Base-by-base conservation (phyloP, 306 rosid species). In the Prunus armeniaca region DNA sequence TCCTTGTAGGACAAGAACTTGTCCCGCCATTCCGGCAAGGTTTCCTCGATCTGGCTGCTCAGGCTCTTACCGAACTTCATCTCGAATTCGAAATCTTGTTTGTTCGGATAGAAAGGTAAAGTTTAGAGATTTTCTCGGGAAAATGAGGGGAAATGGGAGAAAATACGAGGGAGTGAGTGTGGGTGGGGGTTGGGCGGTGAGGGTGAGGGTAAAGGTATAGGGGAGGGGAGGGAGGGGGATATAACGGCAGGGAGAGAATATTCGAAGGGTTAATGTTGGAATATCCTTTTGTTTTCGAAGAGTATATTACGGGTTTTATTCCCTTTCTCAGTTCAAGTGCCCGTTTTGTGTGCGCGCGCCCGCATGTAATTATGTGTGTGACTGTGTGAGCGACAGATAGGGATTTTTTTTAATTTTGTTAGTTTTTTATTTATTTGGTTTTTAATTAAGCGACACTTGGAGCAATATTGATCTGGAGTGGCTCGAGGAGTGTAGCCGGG, bases 21-120 rank as follows among this genome's bases (percentile, higher is more conserved):
- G 83, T 93, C 98, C 47, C 97, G 93, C 98, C 98, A 93, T 84
- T 93, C 93, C 12, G 98, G 97, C 22, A 91, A 65, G 27, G 98
- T 89, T 83, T 91, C 93, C 67, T 91, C 98, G 85, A 93, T 93
- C 90, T 93, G 98, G 79, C 60, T 86, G 74, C 96, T 89, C 9
- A 93, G 86, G 76, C 98, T 93, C 86, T 93, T 93, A 8, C 98
- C 98, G 83, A 93, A 93, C 84, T 93, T 93, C 98, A 93, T 93
- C 61, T 17, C 45, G 12, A n/a, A 1, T 14, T 3, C 24, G 11
- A 19, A 19, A 66, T 46, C 3, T 17, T 52, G 58, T 64, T 15
- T 58, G 8, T 15, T 27, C 2, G 30, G 47, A 19, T 12, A 47
- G 30, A 32, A 11, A 34, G 64, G 19, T 1, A 63, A 18, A 2